phyloP scores from a whole-genome alignment of 2,329 filamentous ascomycete genomes.

The Clonostachys chloroleuca region DNA sequence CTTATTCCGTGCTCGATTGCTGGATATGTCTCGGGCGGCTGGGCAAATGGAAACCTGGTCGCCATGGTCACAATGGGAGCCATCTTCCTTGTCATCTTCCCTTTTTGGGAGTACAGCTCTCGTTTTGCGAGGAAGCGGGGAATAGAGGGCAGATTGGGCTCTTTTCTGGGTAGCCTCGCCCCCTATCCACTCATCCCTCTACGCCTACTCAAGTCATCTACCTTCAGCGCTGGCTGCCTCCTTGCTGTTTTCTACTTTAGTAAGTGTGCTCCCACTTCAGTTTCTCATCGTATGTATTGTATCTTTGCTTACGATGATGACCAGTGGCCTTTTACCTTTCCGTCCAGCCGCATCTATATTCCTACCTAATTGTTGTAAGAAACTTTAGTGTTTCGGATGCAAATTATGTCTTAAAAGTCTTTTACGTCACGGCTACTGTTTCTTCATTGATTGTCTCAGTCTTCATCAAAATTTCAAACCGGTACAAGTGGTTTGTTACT shows the following conservation, averaged over 20 bases:
- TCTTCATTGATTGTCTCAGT: constrained; percentile 19
- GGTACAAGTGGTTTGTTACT: constrained; percentile 21
- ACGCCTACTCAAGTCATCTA: constrained; percentile 28
- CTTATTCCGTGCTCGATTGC: constrained; percentile 60
- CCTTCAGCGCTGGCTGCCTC: constrained; percentile 27
- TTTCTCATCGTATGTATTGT: not conserved
- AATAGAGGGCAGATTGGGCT: constrained; percentile 14
- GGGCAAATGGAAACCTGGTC: constrained; percentile 45
- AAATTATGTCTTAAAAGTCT: constrained; percentile 2
- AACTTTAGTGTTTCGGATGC: constrained; percentile 15
- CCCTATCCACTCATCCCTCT: constrained; percentile 29
- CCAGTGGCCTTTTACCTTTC: constrained; percentile 21
- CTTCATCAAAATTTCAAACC: constrained; percentile 19
- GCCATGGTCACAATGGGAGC: constrained; percentile 53
- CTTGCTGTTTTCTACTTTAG: constrained; percentile 25
- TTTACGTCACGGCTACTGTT: constrained; percentile 10
- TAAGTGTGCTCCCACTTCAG: constrained; percentile 9
- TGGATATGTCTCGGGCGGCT: constrained; percentile 32
- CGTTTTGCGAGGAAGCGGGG: constrained; percentile 14
- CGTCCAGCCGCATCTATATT: constrained; percentile 23
- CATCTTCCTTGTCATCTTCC: constrained; percentile 49
- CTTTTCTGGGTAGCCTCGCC: constrained; percentile 12
- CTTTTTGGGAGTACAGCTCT: constrained; percentile 43
- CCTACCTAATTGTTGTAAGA: constrained; percentile 23
- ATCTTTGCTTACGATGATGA: not conserved